These are phyloP conservation scores for Petunia hybrid DNA, from an alignment of 305 asterid species.

Conservation along the genomic window DNA sequence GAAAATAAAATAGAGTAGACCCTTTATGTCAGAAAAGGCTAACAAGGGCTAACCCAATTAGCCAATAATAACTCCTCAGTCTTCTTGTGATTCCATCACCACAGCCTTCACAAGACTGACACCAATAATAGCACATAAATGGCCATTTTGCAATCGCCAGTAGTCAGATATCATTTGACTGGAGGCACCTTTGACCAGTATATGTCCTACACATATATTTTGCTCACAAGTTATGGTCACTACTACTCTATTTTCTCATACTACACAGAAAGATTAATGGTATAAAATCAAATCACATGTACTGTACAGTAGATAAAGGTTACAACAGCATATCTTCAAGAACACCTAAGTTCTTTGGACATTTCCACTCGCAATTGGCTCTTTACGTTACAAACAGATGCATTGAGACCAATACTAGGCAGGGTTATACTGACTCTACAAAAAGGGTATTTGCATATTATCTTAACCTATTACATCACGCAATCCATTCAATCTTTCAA, in stretches of 20 bases:
- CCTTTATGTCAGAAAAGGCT: constrained; percentile 26
- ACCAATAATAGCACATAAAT: constrained; percentile 65
- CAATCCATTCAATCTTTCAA: too few species aligned
- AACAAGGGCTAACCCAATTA: neutral
- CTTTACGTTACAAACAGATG: too few species aligned
- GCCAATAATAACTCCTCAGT: constrained; percentile 29
- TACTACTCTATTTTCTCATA: neutral
- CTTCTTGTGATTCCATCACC: constrained; percentile 18
- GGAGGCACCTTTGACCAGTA: constrained; percentile 49
- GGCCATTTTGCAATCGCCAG: constrained; percentile 52
- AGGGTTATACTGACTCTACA: too few species aligned
- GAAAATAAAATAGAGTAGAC: neutral
- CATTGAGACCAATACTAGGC: too few species aligned
- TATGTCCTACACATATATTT: constrained; percentile 43
- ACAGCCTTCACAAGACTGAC: constrained; percentile 48
- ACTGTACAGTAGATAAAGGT: neutral
- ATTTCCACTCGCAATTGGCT: too few species aligned
- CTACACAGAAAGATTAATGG: neutral
- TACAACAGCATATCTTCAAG: neutral
- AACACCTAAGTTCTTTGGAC: too few species aligned
- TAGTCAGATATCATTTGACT: constrained; percentile 52
- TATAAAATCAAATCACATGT: neutral
- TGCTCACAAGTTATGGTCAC: constrained; percentile 34
- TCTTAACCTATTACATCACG: too few species aligned
- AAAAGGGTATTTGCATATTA: too few species aligned